These are phyloP conservation scores for Prunus fruticosa DNA, from an alignment of 306 rosid genomes.

Conservation along the genomic window DNA sequence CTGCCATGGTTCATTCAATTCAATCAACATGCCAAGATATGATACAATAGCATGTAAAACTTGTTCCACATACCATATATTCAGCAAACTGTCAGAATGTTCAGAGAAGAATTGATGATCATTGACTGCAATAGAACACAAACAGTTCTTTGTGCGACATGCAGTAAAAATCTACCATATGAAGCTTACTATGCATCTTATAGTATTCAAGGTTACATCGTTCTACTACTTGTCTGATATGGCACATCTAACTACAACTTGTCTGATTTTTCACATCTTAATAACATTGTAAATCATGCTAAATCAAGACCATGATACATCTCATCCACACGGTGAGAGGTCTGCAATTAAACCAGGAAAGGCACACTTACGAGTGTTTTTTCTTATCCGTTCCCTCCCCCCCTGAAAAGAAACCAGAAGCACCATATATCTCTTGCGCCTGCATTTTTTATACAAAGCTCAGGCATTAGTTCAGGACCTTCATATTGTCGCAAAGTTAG, in stretches of 20 bases:
- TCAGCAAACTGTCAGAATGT: neutral
- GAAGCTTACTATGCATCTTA: neutral
- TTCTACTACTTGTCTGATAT: neutral
- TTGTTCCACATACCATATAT: neutral
- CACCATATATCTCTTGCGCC: slow-evolving; percentile 89
- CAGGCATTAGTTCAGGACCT: slow-evolving; percentile 23
- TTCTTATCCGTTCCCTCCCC: slow-evolving; percentile 41
- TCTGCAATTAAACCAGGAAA: neutral
- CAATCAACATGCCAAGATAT: neutral
- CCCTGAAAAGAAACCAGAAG: slow-evolving; percentile 87
- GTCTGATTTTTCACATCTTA: neutral
- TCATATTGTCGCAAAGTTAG: neutral
- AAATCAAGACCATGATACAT: neutral
- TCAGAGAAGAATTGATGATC: neutral
- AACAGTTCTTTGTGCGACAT: neutral
- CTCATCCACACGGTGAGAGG: neutral
- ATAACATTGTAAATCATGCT: neutral
- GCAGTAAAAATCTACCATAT: neutral
- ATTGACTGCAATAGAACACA: neutral
- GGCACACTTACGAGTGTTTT: slow-evolving; percentile 49
- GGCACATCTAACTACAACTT: neutral
- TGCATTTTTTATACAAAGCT: slow-evolving; percentile 46
- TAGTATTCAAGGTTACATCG: neutral
- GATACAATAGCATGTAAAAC: neutral
- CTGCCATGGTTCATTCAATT: slow-evolving; percentile 38